Evolutionary conservation across 2,329 filamentous ascomycete genomes (phyloP).

Genomic region (Colletotrichum liriopes): DNA sequence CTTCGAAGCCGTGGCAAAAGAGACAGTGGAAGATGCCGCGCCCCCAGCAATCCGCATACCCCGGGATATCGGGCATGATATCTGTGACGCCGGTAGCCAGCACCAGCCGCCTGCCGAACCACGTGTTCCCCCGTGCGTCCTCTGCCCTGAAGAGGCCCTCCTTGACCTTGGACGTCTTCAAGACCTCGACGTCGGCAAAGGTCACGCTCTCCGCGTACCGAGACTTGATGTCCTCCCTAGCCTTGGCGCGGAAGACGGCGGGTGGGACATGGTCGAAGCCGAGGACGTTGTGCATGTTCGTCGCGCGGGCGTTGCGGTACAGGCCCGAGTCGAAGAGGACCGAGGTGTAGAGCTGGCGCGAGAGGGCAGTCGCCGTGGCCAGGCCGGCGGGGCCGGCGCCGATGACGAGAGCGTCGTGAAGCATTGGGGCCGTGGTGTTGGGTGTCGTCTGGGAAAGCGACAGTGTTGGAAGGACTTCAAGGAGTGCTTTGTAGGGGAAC

Average conservation of each 20-base stretch:
- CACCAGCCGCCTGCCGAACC: constrained; percentile 67
- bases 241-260: constrained; percentile 53
- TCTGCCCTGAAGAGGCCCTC: constrained; percentile 53
- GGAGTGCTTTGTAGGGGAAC: neutral
- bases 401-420: constrained; percentile 67
- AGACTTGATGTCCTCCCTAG: constrained; percentile 51
- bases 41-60: constrained; percentile 71
- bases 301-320: constrained; percentile 65
- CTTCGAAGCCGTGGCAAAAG: constrained; percentile 74
- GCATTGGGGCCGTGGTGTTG: constrained; percentile 9
- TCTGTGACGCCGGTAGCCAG: constrained; percentile 70
- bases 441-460: neutral
- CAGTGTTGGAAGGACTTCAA: neutral
- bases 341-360: constrained; percentile 63
- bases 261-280: constrained; percentile 58
- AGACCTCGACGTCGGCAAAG: constrained; percentile 51
- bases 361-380: constrained; percentile 62
- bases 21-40: constrained; percentile 71
- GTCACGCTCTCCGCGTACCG: constrained; percentile 51
- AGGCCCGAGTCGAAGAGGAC: constrained; percentile 65
- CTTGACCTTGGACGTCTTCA: constrained; percentile 49
- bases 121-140: constrained; percentile 60
- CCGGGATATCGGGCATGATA: constrained; percentile 64
- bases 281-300: constrained; percentile 64
- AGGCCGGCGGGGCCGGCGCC: constrained; percentile 69